These are phyloP conservation scores for Brassica hybrid DNA, from an alignment of 441 rosid species.

Conservation along the genomic window DNA sequence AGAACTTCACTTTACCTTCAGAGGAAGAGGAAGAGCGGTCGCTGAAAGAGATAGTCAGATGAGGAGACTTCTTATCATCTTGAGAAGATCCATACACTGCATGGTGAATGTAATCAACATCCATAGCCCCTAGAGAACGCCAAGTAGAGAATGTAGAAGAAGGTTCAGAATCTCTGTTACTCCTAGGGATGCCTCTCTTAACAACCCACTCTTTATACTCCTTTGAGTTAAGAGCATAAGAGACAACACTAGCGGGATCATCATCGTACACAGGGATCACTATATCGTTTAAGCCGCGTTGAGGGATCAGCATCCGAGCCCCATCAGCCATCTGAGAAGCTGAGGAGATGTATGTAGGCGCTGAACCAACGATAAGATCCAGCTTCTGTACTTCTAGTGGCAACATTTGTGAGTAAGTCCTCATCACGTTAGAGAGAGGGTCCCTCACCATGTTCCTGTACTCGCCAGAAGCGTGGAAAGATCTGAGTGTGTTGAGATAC, in stretches of 20 bases:
- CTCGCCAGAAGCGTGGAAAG: slow-evolving; percentile 94
- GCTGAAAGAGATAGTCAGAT: slow-evolving; percentile 68
- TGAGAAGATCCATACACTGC: slow-evolving; percentile 68
- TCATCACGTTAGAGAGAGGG: slow-evolving; percentile 66
- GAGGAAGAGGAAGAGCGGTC: slow-evolving; percentile 53
- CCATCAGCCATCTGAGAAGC: slow-evolving; percentile 76
- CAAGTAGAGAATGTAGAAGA: slow-evolving; percentile 65
- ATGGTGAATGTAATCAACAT: slow-evolving; percentile 60
- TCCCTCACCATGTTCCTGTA: slow-evolving; percentile 82
- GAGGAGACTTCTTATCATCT: slow-evolving; percentile 73
- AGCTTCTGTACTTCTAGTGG: slow-evolving; percentile 76
- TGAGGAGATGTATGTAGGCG: slow-evolving; percentile 60
- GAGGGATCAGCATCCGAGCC: slow-evolving; percentile 74
- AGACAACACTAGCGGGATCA: slow-evolving; percentile 87
- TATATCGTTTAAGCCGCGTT: slow-evolving; percentile 54
- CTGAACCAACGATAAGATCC: slow-evolving; percentile 59
- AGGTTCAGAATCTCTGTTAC: slow-evolving; percentile 52
- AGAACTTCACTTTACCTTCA: slow-evolving; percentile 78
- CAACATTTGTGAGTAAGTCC: slow-evolving; percentile 66
- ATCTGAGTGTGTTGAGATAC: slow-evolving; percentile 62
- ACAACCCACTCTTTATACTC: slow-evolving; percentile 77
- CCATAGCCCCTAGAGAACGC: slow-evolving; percentile 73
- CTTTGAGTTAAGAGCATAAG: slow-evolving; percentile 84
- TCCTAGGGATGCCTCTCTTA: slow-evolving; percentile 49
- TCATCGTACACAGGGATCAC: slow-evolving; percentile 83